Conservation (phyloP, 148 eudicot genomes). For the Amaranthus cruentus region DNA sequence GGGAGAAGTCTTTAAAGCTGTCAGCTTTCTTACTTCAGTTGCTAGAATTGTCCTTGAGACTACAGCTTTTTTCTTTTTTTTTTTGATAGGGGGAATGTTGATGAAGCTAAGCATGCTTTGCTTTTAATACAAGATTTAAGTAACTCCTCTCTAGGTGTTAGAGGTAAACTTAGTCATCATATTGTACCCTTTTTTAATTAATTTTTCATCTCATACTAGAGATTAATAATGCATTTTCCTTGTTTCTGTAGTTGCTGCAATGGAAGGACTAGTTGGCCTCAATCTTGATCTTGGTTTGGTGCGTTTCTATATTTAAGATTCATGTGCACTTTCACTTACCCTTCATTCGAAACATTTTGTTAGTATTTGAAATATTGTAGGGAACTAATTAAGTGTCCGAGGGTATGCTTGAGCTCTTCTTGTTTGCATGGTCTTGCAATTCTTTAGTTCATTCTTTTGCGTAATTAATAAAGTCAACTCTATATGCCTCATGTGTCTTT, state of each 20-base stretch:
- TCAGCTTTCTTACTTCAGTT: neutral
- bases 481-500: neutral
- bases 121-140: constrained; percentile 53
- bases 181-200: neutral
- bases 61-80: neutral
- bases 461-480: too few relatives aligned
- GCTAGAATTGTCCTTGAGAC: neutral
- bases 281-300: constrained; percentile 72
- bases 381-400: neutral
- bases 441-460: neutral
- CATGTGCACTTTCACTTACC: constrained; percentile 2
- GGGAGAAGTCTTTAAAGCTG: neutral
- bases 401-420: neutral
- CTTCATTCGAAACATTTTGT: neutral
- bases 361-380: neutral
- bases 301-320: constrained; percentile 5
- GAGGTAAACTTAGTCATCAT: constrained; percentile 43
- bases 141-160: constrained; percentile 45
- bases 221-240: neutral
- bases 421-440: neutral
- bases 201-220: neutral
- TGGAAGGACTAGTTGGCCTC: constrained; percentile 83
- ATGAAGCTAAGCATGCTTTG: constrained; percentile 70
- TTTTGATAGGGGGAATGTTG: constrained; percentile 49
- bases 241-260: constrained; percentile 66